Percentiles rank a stretch among this genome's conserved stretches.
Evolutionary conservation across 2,329 filamentous ascomycete species (phyloP).

Genomic region (Penicillium sp.): DNA sequence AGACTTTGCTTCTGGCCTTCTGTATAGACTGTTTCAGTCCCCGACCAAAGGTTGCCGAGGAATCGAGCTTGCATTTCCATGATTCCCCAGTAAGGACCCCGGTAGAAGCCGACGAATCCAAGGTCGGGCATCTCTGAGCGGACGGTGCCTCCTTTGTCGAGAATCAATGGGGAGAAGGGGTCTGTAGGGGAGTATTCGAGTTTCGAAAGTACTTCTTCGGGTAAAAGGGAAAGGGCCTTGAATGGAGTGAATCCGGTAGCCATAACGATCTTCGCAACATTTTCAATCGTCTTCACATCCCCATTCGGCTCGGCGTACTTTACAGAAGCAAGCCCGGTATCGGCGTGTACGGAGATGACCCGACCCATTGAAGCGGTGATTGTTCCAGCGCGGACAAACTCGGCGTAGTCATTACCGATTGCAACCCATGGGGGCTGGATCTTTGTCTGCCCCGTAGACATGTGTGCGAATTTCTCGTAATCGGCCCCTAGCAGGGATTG

Average conservation of each 20-base stretch:
- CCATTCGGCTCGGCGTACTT: slow-evolving; percentile 42
- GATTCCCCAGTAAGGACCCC: slow-evolving; percentile 81
- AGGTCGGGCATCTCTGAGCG: slow-evolving; percentile 63
- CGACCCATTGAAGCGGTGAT: slow-evolving; percentile 56
- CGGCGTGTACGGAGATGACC: slow-evolving; percentile 16
- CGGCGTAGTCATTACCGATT: slow-evolving; percentile 70
- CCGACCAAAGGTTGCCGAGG: slow-evolving; percentile 62
- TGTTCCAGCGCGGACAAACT: slow-evolving; percentile 69
- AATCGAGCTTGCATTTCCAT: slow-evolving; percentile 84
- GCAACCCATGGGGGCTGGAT: slow-evolving; percentile 65
- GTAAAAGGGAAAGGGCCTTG: slow-evolving; percentile 65
- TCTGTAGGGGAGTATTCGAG: slow-evolving; percentile 61
- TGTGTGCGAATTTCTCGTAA: slow-evolving; percentile 41
- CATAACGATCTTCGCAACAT: slow-evolving; percentile 68
- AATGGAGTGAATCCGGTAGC: slow-evolving; percentile 74
- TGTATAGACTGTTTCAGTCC: slow-evolving; percentile 20
- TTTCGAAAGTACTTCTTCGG: slow-evolving; percentile 54
- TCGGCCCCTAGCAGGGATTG: slow-evolving; percentile 46
- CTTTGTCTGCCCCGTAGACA: slow-evolving; percentile 43
- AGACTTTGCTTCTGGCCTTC: slow-evolving; percentile 26
- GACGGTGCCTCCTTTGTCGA: slow-evolving; percentile 68
- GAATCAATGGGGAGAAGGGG: slow-evolving; percentile 61
- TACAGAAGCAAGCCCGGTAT: slow-evolving; percentile 14
- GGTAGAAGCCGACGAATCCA: slow-evolving; percentile 81
- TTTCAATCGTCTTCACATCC: slow-evolving; percentile 48